Evolutionary conservation across 2,329 filamentous ascomycete genomes (phyloP).

Genomic region (Tolypocladium sp.): DNA sequence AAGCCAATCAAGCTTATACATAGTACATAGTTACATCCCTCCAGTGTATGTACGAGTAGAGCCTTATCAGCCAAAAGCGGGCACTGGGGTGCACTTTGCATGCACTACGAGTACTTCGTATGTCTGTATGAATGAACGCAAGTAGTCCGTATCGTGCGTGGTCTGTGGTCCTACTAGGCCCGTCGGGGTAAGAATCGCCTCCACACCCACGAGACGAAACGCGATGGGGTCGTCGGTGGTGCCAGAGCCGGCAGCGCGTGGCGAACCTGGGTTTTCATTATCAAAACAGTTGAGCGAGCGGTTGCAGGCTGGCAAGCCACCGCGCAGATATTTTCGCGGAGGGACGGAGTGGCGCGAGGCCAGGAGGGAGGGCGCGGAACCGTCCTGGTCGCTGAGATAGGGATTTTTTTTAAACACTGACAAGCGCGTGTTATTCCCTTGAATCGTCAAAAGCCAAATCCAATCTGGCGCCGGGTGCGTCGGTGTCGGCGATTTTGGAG

Average conservation of each 20-base stretch:
- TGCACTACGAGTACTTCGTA: neutral
- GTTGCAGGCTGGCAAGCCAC: neutral
- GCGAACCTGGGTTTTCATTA: neutral
- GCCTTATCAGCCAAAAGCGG: neutral
- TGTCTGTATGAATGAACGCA: too few species aligned
- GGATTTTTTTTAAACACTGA: neutral
- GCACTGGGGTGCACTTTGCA: neutral
- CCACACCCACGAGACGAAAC: neutral
- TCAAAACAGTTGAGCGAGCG: neutral
- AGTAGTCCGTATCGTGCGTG: neutral
- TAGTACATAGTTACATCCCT: too few species aligned
- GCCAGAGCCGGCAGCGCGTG: neutral
- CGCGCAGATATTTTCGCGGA: neutral
- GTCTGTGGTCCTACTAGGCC: neutral
- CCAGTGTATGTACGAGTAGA: too few species aligned
- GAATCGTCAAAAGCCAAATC: neutral
- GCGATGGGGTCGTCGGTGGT: neutral
- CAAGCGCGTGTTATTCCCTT: neutral
- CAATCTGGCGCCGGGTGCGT: neutral
- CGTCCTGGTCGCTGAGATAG: neutral
- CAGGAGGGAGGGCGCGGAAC: neutral
- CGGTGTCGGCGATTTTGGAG: too few species aligned
- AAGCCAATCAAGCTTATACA: too few species aligned
- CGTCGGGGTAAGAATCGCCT: neutral
- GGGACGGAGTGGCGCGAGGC: neutral